Evolutionary conservation across 257 asterid species (phyloP), one percentile per base, ranked within the genome.

Genomic region (Ligustrum vulgare): DNA sequence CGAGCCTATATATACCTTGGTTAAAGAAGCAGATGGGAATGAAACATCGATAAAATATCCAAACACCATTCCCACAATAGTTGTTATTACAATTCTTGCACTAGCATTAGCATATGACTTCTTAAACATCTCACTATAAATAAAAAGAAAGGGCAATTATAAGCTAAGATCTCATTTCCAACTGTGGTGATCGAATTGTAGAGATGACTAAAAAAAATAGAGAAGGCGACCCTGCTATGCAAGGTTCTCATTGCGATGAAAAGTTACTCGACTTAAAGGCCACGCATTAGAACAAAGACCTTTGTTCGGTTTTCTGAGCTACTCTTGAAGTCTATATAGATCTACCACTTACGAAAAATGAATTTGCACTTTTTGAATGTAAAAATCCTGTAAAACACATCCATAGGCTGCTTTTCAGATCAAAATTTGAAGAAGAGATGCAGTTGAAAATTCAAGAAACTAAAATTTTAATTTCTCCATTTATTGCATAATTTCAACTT

Each of bases 11-110:
- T n/a, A n/a, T n/a, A n/a, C n/a, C n/a, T n/a, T n/a, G n/a, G n/a
- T n/a, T n/a, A n/a, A n/a, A n/a, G n/a, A n/a, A n/a, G n/a, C n/a
- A n/a, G n/a, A n/a, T n/a, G n/a, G n/a, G n/a, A n/a, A n/a, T n/a
- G n/a, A n/a, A n/a, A n/a, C n/a, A n/a, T n/a, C n/a, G n/a, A n/a
- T n/a, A n/a, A n/a, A n/a, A n/a, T n/a, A n/a, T n/a, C n/a, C n/a
- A n/a, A n/a, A n/a, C n/a, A n/a, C n/a, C n/a, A n/a, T 80, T 63
- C 90, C 90, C 79, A 80, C 82, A 66, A 86, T 74, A 62, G 88
- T 82, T 62, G 88, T 82, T 25, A 86, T 74, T 32, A 86, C 33
- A 65, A 86, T 85, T 75, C 83, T 23, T 60, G 67, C 34, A 25
- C 34, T 75, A 71, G 84, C 79, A 70, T 87, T 72, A 64, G 78